Percentiles rank a stretch among this genome's conserved stretches.
Evolutionary conservation across 371 early-diverging fungal genomes (phyloP).

Genomic region (Mucor racemosus): DNA sequence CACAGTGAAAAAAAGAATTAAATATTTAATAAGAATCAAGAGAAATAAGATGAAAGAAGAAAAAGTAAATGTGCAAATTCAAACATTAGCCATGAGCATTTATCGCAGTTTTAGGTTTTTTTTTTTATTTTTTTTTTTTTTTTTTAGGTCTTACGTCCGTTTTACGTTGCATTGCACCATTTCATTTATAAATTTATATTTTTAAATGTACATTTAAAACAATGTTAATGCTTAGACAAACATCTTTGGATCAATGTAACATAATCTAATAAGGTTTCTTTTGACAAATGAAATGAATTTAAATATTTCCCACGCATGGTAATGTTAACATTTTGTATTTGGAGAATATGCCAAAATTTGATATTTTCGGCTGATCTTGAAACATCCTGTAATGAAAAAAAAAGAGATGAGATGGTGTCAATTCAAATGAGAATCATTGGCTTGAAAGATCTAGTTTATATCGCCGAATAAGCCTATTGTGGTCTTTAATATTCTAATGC

Average conservation of each 20-base stretch:
- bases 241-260: background rate
- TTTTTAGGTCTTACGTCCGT: background rate
- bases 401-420: conserved; percentile 15
- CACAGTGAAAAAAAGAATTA: background rate
- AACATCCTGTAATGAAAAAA: background rate
- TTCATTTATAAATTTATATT: background rate
- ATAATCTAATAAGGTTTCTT: background rate
- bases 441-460: background rate
- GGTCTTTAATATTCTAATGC: background rate
- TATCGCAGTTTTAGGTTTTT: conserved; percentile 2
- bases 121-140: conserved; percentile 9
- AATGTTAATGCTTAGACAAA: background rate
- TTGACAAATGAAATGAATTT: background rate
- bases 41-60: no score
- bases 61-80: background rate
- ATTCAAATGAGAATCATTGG: background rate
- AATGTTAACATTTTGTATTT: background rate
- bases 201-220: background rate
- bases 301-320: conserved; percentile 6
- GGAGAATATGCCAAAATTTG: background rate
- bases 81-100: background rate
- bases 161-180: background rate
- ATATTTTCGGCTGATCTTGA: background rate
- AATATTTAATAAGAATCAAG: conserved; percentile 1
- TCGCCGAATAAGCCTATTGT: conserved; percentile 1